Conservation (phyloP, 768 basidiomycete species). For the Suillus variegatus region DNA sequence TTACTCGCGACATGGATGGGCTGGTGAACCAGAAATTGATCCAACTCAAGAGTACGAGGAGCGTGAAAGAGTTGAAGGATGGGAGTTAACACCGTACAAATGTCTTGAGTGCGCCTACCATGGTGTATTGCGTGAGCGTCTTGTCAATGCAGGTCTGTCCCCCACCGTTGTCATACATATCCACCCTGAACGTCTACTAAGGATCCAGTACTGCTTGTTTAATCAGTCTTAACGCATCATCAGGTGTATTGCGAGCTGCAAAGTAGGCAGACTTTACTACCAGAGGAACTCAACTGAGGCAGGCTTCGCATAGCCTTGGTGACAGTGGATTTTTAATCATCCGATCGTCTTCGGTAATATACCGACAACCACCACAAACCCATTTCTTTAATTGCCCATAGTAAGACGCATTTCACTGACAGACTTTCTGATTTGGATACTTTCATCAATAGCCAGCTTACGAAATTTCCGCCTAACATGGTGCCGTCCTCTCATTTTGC, state of each 20-base stretch:
- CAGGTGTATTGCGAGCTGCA: constrained; percentile 72
- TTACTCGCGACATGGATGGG: constrained; percentile 73
- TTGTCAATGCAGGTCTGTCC: constrained; percentile 49
- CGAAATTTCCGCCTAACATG: constrained; percentile 33
- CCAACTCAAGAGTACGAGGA: constrained; percentile 74
- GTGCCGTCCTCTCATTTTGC: constrained; percentile 18
- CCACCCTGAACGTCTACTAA: constrained; percentile 27
- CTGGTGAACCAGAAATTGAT: constrained; percentile 82
- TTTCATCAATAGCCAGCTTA: constrained; percentile 28
- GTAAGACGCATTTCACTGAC: constrained; percentile 18
- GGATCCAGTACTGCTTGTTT: constrained; percentile 87
- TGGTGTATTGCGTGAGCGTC: constrained; percentile 67
- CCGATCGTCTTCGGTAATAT: constrained; percentile 63
- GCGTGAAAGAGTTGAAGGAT: constrained; percentile 63
- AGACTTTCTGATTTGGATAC: background rate
- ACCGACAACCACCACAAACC: constrained; percentile 39
- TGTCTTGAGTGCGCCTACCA: constrained; percentile 74
- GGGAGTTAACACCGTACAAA: constrained; percentile 66
- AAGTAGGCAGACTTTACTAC: constrained; percentile 50
- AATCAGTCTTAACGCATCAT: constrained; percentile 71
- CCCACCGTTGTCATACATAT: constrained; percentile 19
- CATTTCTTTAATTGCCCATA: constrained; percentile 37
- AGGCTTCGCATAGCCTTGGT: constrained; percentile 53
- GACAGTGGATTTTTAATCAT: constrained; percentile 78
- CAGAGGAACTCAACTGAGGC: constrained; percentile 10